Conservation (phyloP, 805 yeast species). For the Candida tibetensis region DNA sequence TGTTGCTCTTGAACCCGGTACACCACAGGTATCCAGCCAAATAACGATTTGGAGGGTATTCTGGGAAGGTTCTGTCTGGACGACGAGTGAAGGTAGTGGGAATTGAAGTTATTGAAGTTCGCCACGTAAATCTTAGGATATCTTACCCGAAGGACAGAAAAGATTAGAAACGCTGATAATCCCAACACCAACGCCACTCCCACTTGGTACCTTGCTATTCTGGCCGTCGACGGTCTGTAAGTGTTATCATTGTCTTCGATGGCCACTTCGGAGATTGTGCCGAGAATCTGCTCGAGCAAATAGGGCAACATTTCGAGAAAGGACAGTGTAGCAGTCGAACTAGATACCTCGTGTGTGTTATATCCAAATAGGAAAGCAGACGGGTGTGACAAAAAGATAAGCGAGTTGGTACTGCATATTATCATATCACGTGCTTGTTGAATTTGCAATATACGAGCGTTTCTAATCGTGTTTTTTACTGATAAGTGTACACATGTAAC, state of each 20-base stretch:
- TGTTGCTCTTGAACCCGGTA: conserved; percentile 67
- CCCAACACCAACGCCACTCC: conserved; percentile 71
- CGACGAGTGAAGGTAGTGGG: conserved; percentile 40
- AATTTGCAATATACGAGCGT: too few relatives aligned
- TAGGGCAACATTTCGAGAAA: background rate
- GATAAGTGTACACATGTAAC: too few relatives aligned
- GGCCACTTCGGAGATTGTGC: background rate
- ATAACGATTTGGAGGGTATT: conserved; percentile 54
- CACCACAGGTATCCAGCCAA: conserved; percentile 79
- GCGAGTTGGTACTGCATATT: too few relatives aligned
- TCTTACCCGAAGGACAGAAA: conserved; percentile 65
- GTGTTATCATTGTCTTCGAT: conserved; percentile 3
- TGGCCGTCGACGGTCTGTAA: conserved; percentile 19
- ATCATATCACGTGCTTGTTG: too few relatives aligned
- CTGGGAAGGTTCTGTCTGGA: conserved; percentile 54
- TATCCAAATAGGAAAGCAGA: too few relatives aligned
- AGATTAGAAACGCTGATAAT: conserved; percentile 58
- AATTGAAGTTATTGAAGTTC: conserved; percentile 51
- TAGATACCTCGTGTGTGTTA: too few relatives aligned
- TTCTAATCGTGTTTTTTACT: too few relatives aligned
- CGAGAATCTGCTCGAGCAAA: background rate
- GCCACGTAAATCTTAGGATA: conserved; percentile 88
- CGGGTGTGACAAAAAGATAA: too few relatives aligned
- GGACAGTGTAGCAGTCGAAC: background rate
- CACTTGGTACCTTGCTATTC: conserved; percentile 77